Conservation (phyloP, 2,329 filamentous ascomycete species). For the Trichoderma gracile region DNA sequence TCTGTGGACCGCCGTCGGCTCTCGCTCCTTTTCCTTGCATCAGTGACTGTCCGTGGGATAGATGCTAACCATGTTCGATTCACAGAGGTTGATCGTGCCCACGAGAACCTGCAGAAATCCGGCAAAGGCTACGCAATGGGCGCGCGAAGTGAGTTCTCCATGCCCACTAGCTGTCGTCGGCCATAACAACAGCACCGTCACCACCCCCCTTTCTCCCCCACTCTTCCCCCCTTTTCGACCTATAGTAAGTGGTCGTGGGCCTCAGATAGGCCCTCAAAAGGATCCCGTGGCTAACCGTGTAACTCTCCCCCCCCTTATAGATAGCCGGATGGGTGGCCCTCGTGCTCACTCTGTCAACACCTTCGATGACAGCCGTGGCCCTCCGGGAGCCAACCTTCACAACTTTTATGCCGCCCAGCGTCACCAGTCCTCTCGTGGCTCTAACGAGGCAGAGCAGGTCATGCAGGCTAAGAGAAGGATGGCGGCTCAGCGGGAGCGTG, state of each 20-base stretch:
- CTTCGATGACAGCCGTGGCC: slow-evolving; percentile 69
- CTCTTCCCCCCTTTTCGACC: not conserved
- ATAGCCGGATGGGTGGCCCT: slow-evolving; percentile 67
- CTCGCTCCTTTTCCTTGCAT: not conserved
- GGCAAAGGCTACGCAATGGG: slow-evolving; percentile 81
- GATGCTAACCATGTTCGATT: slow-evolving; percentile 14
- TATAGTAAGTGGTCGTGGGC: slow-evolving; percentile 12
- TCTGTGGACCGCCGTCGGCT: not conserved
- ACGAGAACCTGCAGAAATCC: slow-evolving; percentile 95
- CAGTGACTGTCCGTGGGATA: not conserved
- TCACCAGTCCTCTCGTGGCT: slow-evolving; percentile 81
- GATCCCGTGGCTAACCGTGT: slow-evolving; percentile 15
- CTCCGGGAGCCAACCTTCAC: slow-evolving; percentile 77
- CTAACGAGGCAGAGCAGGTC: slow-evolving; percentile 93
- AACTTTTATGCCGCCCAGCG: slow-evolving; percentile 94
- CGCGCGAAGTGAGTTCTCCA: slow-evolving; percentile 75
- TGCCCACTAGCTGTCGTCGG: not conserved
- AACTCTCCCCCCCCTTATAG: slow-evolving; percentile 45
- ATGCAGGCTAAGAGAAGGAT: slow-evolving; percentile 99
- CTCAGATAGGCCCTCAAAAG: slow-evolving; percentile 16
- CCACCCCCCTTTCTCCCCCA: not conserved
- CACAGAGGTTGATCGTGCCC: slow-evolving; percentile 89
- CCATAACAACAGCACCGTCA: not conserved
- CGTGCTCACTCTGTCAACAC: slow-evolving; percentile 85
- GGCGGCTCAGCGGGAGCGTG: slow-evolving; percentile 97